Conservation (phyloP, 2,329 filamentous ascomycete species). For the Colletotrichum endophyticum region DNA sequence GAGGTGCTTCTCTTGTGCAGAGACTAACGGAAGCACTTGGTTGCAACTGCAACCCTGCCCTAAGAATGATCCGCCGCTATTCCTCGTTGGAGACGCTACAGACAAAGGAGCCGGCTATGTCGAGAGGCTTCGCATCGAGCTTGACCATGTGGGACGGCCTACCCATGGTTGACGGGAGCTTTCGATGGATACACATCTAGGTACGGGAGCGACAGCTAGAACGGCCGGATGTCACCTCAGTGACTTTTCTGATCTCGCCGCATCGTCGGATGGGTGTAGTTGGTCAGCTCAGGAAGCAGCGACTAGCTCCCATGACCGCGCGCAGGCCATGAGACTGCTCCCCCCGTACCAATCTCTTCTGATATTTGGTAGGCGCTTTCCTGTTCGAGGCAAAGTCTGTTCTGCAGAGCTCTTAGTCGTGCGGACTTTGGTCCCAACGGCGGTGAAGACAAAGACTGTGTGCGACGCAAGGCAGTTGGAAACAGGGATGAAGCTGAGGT, state of each 20-base stretch:
- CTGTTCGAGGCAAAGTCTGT: neutral
- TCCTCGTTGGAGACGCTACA: neutral
- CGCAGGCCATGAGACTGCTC: neutral
- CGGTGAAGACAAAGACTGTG: neutral
- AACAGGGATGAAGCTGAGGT: neutral
- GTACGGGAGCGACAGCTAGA: neutral
- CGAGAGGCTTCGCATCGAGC: neutral
- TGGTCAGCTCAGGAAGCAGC: neutral
- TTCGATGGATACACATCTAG: neutral
- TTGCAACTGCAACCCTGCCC: neutral
- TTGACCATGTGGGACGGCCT: neutral
- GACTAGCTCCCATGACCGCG: neutral
- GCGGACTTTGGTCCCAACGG: neutral
- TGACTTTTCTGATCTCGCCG: neutral
- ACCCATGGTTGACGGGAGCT: neutral
- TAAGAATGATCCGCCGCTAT: neutral
- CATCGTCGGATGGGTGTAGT: neutral
- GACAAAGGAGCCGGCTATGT: neutral
- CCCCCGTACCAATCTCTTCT: neutral
- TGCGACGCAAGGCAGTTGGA: neutral
- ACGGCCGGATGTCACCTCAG: neutral
- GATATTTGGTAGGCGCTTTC: neutral
- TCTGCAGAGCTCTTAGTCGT: no score
- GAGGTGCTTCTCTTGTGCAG: neutral
- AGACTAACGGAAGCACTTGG: neutral